These are phyloP conservation scores for Alternaria atra DNA, from an alignment of 2,329 filamentous ascomycete genomes.

Conservation along the genomic window DNA sequence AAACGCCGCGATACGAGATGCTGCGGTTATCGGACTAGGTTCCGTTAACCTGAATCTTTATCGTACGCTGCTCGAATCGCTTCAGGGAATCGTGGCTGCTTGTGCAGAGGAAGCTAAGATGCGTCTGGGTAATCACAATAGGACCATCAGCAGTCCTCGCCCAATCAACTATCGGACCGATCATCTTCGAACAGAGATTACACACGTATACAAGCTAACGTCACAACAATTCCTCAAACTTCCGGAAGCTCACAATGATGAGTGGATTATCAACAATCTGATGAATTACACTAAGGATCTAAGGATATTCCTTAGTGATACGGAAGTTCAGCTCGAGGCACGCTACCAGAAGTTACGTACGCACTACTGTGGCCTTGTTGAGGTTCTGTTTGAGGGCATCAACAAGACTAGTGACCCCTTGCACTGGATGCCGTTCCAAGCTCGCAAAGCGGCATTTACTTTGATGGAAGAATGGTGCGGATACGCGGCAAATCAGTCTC, in stretches of 20 bases:
- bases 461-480: slow-evolving; percentile 99
- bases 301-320: slow-evolving; percentile 92
- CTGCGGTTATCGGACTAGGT: slow-evolving; percentile 89
- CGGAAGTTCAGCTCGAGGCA: slow-evolving; percentile 93
- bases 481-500: slow-evolving; percentile 87
- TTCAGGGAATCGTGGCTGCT: slow-evolving; percentile 84
- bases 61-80: slow-evolving; percentile 84
- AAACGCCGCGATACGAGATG: slow-evolving; percentile 83
- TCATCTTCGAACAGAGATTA: slow-evolving; percentile 88
- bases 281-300: slow-evolving; percentile 90
- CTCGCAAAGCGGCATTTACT: slow-evolving; percentile 91
- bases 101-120: slow-evolving; percentile 90
- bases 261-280: slow-evolving; percentile 89
- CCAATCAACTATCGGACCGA: slow-evolving; percentile 85
- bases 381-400: slow-evolving; percentile 91
- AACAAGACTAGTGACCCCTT: slow-evolving; percentile 84
- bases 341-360: slow-evolving; percentile 90
- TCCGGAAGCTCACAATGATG: slow-evolving; percentile 80
- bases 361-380: slow-evolving; percentile 93
- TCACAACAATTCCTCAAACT: slow-evolving; percentile 87
- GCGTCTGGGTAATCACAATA: slow-evolving; percentile 77
- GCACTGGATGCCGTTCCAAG: slow-evolving; percentile 97
- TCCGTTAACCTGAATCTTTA: slow-evolving; percentile 97
- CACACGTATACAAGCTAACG: slow-evolving; percentile 93
- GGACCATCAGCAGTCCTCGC: slow-evolving; percentile 78